These are phyloP conservation scores for Luffa acutangula DNA, from an alignment of 306 rosid species.

Conservation along the genomic window DNA sequence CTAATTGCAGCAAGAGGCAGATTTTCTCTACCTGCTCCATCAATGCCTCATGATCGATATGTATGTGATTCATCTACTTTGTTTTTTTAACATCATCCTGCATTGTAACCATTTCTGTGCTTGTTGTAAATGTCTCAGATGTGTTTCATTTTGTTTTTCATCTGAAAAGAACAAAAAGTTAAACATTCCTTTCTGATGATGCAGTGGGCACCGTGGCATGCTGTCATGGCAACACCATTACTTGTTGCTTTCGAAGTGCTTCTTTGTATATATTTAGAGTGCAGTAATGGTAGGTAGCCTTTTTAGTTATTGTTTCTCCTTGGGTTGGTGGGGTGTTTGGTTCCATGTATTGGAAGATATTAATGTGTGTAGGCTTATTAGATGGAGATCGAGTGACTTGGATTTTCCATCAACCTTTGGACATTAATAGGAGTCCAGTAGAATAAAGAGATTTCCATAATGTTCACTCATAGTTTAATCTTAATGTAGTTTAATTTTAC, in stretches of 20 bases:
- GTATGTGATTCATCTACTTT: slow-evolving; percentile 29
- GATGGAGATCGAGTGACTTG: background rate
- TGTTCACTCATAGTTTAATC: background rate
- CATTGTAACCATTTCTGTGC: background rate
- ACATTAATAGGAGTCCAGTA: background rate
- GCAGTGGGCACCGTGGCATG: slow-evolving; percentile 98
- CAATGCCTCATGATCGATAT: slow-evolving; percentile 67
- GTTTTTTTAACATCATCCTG: background rate
- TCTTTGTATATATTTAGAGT: slow-evolving; percentile 67
- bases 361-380: background rate
- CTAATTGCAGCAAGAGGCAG: slow-evolving; percentile 68
- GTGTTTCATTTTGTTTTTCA: background rate
- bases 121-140: background rate
- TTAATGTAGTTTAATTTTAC: slow-evolving; percentile 13
- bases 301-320: background rate
- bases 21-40: slow-evolving; percentile 91
- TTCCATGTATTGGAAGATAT: background rate
- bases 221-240: slow-evolving; percentile 64
- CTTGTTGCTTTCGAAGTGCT: slow-evolving; percentile 90
- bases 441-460: background rate
- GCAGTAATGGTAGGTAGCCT: slow-evolving; percentile 45
- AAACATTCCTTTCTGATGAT: slow-evolving; percentile 17
- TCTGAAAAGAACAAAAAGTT: background rate
- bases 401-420: background rate
- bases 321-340: background rate